These are phyloP conservation scores for Lasiosphaeria hispida DNA, from an alignment of 495 filamentous ascomycete species.

Conservation along the genomic window DNA sequence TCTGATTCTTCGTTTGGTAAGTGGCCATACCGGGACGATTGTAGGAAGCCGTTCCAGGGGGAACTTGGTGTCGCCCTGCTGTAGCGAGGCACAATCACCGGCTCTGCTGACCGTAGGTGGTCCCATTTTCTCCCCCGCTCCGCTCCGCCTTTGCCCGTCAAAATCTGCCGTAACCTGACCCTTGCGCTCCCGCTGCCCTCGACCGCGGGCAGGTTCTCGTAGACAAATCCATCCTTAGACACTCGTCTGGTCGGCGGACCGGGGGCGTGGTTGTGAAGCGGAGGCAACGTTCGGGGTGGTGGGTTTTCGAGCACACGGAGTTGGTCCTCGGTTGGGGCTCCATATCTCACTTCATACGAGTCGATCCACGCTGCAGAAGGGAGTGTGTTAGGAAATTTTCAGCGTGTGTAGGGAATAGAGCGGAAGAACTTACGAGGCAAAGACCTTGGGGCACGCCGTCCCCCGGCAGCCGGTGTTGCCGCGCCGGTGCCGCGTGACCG, in stretches of 20 bases:
- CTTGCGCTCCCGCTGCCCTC: constrained; percentile 24
- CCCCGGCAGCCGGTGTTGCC: constrained; percentile 3
- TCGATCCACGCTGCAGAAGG: constrained; percentile 51
- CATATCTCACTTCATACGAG: constrained; percentile 44
- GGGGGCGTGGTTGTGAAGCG: constrained; percentile 61
- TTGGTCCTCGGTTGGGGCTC: constrained; percentile 35
- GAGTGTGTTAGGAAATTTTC: constrained; percentile 19
- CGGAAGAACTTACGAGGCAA: constrained; percentile 38
- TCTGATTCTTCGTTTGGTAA: constrained; percentile 43
- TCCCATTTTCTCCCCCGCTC: constrained; percentile 55
- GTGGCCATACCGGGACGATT: constrained; percentile 50
- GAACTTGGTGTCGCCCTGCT: constrained; percentile 36
- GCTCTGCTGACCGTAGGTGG: constrained; percentile 52
- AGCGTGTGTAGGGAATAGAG: not conserved
- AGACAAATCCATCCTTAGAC: constrained; percentile 54
- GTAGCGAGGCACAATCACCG: constrained; percentile 53
- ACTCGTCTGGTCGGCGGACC: constrained; percentile 43
- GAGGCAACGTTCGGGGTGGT: constrained; percentile 52
- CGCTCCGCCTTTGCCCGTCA: constrained; percentile 33
- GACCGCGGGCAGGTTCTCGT: constrained; percentile 33
- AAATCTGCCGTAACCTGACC: constrained; percentile 25
- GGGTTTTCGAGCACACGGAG: constrained; percentile 25
- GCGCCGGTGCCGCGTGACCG: constrained; percentile 17
- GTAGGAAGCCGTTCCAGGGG: constrained; percentile 50
- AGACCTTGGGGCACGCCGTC: constrained; percentile 27